Conservation (phyloP, 2,329 filamentous ascomycete species). For the Aureobasidium sp. region DNA sequence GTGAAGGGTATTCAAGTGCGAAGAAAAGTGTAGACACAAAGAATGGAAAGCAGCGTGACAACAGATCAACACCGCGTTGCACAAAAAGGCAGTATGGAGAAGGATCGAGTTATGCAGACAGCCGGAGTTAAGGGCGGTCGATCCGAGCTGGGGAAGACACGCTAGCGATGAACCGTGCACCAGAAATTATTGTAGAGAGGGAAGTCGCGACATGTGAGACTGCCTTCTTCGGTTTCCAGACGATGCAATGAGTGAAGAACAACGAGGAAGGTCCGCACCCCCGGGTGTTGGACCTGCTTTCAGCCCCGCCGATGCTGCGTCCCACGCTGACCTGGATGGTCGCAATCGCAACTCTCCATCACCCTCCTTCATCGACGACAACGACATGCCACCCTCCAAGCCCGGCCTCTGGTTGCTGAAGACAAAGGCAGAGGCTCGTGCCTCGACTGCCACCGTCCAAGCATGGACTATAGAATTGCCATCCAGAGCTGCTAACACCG, state of each 20-base stretch:
- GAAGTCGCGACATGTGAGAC: conserved; percentile 1
- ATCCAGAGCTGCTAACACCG: conserved; percentile 60
- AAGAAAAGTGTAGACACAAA: not conserved
- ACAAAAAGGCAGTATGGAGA: conserved; percentile 1
- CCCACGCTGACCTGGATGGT: not conserved
- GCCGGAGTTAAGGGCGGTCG: not conserved
- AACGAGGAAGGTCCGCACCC: conserved; percentile 13
- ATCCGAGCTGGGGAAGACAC: conserved; percentile 6
- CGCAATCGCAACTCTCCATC: not conserved
- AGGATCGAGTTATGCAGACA: conserved; percentile 4
- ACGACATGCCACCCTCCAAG: conserved; percentile 13
- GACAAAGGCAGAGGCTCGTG: conserved; percentile 43
- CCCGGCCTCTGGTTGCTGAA: conserved; percentile 34
- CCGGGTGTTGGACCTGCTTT: conserved; percentile 12
- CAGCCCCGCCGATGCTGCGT: not conserved
- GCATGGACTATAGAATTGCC: conserved; percentile 67
- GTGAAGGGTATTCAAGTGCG: not conserved
- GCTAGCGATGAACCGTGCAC: conserved; percentile 8
- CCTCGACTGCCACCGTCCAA: conserved; percentile 43
- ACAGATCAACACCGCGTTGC: conserved; percentile 11
- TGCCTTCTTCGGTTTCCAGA: not conserved
- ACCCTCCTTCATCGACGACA: conserved; percentile 15
- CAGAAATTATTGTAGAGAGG: conserved; percentile 7
- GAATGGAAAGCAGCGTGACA: not conserved
- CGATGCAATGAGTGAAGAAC: conserved; percentile 13